Conservation (phyloP, 805 yeast genomes). For the Monosporozyma aquatica region DNA sequence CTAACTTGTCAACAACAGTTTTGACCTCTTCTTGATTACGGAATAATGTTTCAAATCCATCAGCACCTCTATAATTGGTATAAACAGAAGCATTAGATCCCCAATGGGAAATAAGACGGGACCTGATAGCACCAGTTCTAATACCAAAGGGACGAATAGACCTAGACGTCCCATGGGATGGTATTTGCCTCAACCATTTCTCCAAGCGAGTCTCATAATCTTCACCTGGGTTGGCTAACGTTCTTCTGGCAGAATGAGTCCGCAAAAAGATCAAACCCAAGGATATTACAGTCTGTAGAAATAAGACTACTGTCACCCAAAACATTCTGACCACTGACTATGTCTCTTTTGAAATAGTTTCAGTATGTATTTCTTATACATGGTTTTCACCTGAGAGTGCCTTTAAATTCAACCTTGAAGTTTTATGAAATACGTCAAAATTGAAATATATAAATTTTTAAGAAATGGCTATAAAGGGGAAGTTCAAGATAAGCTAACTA, state of each 20-base stretch:
- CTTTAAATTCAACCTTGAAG: no score
- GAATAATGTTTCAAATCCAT: not conserved
- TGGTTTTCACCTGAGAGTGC: no score
- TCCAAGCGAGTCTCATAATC: not conserved
- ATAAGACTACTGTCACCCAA: not conserved
- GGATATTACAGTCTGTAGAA: conserved; percentile 4
- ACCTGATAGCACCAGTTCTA: conserved; percentile 29
- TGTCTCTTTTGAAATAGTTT: no score
- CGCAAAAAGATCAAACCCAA: conserved; percentile 6
- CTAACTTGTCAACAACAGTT: not conserved
- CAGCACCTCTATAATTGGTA: conserved; percentile 10
- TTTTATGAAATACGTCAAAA: no score
- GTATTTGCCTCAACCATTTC: not conserved
- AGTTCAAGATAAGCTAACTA: no score
- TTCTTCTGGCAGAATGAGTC: conserved; percentile 6
- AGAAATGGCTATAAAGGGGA: no score
- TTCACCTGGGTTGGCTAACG: conserved; percentile 1
- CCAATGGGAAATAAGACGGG: conserved; percentile 30
- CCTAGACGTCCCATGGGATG: conserved; percentile 10
- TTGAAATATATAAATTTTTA: no score
- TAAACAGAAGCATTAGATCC: conserved; percentile 26
- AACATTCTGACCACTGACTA: not conserved
- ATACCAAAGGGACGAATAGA: not conserved
- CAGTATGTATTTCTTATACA: no score
- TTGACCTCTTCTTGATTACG: not conserved